phyloP scores from a whole-genome alignment of 2,329 filamentous ascomycete species.

The Diaporthe ilicicola region DNA sequence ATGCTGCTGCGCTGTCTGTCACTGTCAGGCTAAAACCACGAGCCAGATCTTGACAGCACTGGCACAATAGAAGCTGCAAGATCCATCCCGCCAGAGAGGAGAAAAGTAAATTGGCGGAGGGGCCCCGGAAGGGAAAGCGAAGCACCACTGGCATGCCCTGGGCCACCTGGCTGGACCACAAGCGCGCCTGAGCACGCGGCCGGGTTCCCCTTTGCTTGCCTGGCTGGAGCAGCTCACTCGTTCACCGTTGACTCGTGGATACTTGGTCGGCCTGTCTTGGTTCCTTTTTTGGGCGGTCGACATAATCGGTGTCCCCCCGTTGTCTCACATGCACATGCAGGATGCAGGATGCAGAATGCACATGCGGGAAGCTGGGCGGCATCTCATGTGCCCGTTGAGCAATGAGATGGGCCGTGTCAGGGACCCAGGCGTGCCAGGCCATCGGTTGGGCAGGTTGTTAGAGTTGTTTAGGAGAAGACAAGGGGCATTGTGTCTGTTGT shows the following conservation, averaged over 20 bases:
- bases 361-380: slow-evolving; percentile 11
- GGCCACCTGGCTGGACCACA: neutral
- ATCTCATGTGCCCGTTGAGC: slow-evolving; percentile 16
- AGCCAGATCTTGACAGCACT: slow-evolving; percentile 10
- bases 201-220: slow-evolving; percentile 11
- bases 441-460: neutral
- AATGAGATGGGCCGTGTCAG: neutral
- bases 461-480: neutral
- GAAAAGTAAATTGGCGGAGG: neutral
- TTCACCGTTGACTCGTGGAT: no score
- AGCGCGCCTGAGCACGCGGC: slow-evolving; percentile 9
- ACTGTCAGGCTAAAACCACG: neutral
- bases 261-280: neutral
- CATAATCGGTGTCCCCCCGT: neutral
- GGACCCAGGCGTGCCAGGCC: neutral
- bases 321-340: slow-evolving; percentile 19
- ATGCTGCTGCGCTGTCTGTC: neutral
- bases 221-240: slow-evolving; percentile 12
- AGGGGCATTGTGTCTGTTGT: neutral
- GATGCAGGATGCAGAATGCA: neutral
- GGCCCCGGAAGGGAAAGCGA: no score
- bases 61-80: slow-evolving; percentile 4
- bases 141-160: neutral
- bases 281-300: neutral
- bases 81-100: slow-evolving; percentile 8